These are phyloP conservation scores for Backusella tarrabulga DNA, from an alignment of 192 early-diverging fungal species.

Conservation along the genomic window DNA sequence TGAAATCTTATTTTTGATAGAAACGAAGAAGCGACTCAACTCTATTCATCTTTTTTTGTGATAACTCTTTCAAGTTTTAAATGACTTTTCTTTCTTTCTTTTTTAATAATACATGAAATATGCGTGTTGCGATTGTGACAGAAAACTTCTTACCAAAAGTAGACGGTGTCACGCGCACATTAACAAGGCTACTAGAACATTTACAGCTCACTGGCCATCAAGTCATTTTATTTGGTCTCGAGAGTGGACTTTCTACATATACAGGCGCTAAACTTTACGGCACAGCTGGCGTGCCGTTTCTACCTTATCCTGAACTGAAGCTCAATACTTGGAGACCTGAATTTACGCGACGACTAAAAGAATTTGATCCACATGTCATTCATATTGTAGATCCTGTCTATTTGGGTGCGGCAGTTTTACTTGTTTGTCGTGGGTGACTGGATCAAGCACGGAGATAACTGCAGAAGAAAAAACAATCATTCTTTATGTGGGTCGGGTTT, in stretches of 20 bases:
- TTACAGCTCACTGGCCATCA: constrained; percentile 26
- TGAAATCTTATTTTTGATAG: background rate
- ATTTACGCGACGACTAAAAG: constrained; percentile 22
- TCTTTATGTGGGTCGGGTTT: constrained; percentile 36
- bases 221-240: constrained; percentile 30
- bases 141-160: constrained; percentile 40
- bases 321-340: constrained; percentile 36
- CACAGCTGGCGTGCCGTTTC: constrained; percentile 33
- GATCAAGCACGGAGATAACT: background rate
- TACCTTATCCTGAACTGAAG: constrained; percentile 36
- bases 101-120: background rate
- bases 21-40: background rate
- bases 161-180: constrained; percentile 40
- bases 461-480: constrained; percentile 21
- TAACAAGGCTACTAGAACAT: constrained; percentile 33
- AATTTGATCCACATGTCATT: constrained; percentile 33
- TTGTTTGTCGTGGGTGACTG: constrained; percentile 17
- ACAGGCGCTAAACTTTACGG: constrained; percentile 32
- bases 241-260: constrained; percentile 27
- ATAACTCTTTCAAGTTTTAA: background rate
- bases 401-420: constrained; percentile 26
- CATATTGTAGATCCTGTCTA: constrained; percentile 39
- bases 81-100: background rate
- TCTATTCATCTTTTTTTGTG: background rate
- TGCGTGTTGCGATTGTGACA: constrained; percentile 33